Conservation (phyloP, 108 stramenopile species). For the Fragilariopsis cylindrus region DNA sequence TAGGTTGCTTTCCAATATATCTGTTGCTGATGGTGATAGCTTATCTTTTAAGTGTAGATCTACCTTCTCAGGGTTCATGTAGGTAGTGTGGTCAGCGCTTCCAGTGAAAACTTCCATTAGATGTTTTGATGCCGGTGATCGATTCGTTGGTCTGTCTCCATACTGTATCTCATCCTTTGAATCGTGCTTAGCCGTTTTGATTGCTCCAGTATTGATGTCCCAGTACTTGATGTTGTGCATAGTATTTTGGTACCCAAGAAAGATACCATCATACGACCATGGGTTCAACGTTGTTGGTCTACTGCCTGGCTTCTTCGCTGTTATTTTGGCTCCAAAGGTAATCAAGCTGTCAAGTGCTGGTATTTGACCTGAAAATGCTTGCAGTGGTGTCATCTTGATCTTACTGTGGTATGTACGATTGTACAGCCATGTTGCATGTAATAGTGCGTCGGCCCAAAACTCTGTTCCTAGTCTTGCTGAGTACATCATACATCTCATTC, state of each 20-base stretch:
- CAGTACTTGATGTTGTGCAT: constrained; percentile 10
- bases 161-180: constrained; percentile 18
- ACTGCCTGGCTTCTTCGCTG: not conserved
- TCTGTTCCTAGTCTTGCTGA: constrained; percentile 7
- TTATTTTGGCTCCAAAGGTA: constrained; percentile 8
- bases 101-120: not conserved
- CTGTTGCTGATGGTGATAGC: not conserved
- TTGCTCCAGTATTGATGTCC: not conserved
- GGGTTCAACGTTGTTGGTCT: constrained; percentile 2
- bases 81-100: not conserved
- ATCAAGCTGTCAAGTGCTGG: constrained; percentile 9
- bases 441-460: constrained; percentile 13
- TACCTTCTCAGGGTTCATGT: not conserved
- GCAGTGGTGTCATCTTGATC: constrained; percentile 1
- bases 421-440: constrained; percentile 21
- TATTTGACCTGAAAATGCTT: constrained; percentile 6
- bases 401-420: constrained; percentile 8
- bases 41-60: not conserved
- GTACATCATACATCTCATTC: constrained; percentile 15
- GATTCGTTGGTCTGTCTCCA: not conserved
- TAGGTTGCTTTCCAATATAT: not conserved
- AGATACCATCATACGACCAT: constrained; percentile 10
- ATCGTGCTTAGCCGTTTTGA: not conserved
- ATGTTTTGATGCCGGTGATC: constrained; percentile 12
- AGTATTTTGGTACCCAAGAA: constrained; percentile 14